phyloP scores from a whole-genome alignment of 1,284 basidiomycete genomes.

The Psilocybe mexicana region DNA sequence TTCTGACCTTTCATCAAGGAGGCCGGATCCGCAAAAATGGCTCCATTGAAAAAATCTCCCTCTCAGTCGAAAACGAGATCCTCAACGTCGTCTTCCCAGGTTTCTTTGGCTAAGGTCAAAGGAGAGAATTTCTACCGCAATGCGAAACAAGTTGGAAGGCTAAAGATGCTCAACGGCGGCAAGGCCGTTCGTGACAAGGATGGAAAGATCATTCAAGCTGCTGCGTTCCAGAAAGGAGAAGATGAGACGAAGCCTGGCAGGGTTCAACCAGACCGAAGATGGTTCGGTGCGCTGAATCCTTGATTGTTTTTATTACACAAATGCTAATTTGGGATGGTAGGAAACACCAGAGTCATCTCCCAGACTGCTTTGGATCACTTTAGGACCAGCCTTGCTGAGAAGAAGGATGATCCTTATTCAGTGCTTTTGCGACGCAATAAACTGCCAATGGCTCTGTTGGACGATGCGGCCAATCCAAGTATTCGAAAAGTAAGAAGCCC shows the following conservation, averaged over 20 bases:
- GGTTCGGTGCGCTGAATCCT: conserved; percentile 77
- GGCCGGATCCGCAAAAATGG: conserved; percentile 43
- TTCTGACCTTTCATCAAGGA: not conserved
- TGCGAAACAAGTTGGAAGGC: conserved; percentile 80
- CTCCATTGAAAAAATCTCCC: conserved; percentile 48
- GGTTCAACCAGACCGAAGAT: conserved; percentile 90
- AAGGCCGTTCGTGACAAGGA: conserved; percentile 87
- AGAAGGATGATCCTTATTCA: conserved; percentile 91
- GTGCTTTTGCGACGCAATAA: conserved; percentile 91
- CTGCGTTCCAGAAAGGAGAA: conserved; percentile 91
- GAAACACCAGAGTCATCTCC: conserved; percentile 98
- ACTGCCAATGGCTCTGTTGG: conserved; percentile 90
- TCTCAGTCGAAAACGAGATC: conserved; percentile 53
- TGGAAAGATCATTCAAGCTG: conserved; percentile 89
- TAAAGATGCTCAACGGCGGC: conserved; percentile 91
- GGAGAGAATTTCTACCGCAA: conserved; percentile 94
- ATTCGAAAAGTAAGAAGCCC: conserved; percentile 64
- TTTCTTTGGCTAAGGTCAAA: conserved; percentile 73
- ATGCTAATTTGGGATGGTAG: conserved; percentile 37
- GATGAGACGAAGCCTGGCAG: conserved; percentile 85
- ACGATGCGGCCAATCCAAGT: conserved; percentile 82
- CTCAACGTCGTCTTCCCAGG: conserved; percentile 47
- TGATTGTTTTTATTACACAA: conserved; percentile 1
- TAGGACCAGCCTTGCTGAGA: conserved; percentile 79
- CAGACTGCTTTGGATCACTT: conserved; percentile 95